Base-by-base conservation (phyloP, 768 basidiomycete species). In the Leccinum aurantiacum region DNA sequence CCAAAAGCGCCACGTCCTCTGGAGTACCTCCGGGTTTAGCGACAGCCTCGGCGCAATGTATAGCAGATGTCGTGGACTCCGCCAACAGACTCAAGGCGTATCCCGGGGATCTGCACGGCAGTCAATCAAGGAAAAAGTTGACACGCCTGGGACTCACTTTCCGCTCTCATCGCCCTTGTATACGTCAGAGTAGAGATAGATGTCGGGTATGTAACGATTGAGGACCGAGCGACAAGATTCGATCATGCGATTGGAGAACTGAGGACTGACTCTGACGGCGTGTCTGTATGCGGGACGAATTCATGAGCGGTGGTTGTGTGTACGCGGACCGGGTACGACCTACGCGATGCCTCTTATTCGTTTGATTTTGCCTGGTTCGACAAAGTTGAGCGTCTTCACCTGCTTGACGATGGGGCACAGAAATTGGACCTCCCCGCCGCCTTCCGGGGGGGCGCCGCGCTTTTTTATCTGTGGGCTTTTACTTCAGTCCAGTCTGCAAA, bases 131-230 rank as follows among this genome's bases (percentile, higher is more conserved):
- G 35, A 29, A n/a, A 53, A 41, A 27, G 31, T 38, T 37, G 44
- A 37, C n/a, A 54, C 37, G 13, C 29, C 14, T 41, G 13, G 25
- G 0, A 77, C 94, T 62, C 65, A 95, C 95, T 94, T 98, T 74
- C 96, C 96, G 65, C 93, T 95, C 62, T 98, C 97, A 17, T 93
- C 91, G 7, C 95, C 95, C 72, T 97, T 96, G 77, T 97, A 98
- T 24, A 98, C 95, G 64, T 99, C 97, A 4, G 97, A 96, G 73
- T 98, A 96, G 41, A 99, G 85, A 75, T 98, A 98, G 29, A 98
- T 95, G 71, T 99, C 97, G 38, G 97, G 96, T 60, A 98, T 97
- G 73, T 91, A 97, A 5, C 95, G 90, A 72, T 98, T 98, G 48
- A 99, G 79, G 24, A 99, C 81, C 3, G 93, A 95, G 41, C 97